Conservation (phyloP, 108 stramenopile genomes). For the Parietichytrium sp. region DNA sequence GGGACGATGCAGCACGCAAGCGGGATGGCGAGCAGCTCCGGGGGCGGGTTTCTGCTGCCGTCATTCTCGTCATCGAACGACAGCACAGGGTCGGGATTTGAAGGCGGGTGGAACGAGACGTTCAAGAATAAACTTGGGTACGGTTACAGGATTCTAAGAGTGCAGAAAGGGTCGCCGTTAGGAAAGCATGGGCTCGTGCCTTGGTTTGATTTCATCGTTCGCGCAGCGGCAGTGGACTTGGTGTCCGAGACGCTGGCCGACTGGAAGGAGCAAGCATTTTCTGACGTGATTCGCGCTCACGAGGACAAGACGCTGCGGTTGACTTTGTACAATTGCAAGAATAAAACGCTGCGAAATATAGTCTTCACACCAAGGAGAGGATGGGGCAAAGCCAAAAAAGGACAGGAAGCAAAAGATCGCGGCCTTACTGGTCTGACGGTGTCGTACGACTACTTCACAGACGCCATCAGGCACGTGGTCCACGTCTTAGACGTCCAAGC, state of each 20-base stretch:
- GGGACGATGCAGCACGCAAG: no score
- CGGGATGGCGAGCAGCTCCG: no score
- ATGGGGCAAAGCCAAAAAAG: background rate
- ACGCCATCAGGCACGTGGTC: constrained; percentile 2
- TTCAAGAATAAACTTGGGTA: background rate
- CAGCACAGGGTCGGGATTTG: no score
- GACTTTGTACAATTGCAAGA: constrained; percentile 31
- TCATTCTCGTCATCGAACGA: no score
- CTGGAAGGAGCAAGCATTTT: constrained; percentile 3
- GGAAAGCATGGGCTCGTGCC: constrained; percentile 18
- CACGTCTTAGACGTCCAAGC: constrained; percentile 13
- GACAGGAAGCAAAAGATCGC: no score
- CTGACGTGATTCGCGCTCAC: background rate
- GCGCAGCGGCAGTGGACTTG: constrained; percentile 4
- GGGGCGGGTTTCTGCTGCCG: no score
- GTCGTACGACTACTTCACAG: background rate
- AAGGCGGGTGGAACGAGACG: no score
- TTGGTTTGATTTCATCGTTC: constrained; percentile 35
- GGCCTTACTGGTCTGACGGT: background rate
- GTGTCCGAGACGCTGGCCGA: background rate
- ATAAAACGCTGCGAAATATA: background rate
- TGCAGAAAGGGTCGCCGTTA: background rate
- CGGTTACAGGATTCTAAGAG: background rate
- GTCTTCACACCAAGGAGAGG: constrained; percentile 16
- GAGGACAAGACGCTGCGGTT: constrained; percentile 1